These are phyloP conservation scores for Diaporthe sp. DNA, from an alignment of 2,329 filamentous ascomycete species.

Conservation along the genomic window DNA sequence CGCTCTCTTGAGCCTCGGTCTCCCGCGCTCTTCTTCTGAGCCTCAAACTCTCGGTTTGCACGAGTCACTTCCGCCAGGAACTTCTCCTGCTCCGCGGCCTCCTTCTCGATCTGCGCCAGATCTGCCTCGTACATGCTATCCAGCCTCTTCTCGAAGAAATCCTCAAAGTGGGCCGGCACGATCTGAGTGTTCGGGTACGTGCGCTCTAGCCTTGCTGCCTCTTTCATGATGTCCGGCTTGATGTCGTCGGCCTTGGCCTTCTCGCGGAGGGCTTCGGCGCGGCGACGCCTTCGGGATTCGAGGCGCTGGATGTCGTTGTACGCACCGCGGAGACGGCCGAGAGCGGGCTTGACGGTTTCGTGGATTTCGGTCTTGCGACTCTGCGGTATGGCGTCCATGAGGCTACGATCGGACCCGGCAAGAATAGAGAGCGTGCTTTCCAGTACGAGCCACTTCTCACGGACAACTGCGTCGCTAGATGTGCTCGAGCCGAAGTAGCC, in stretches of 20 bases:
- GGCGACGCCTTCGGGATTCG: slow-evolving; percentile 83
- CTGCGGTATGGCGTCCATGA: slow-evolving; percentile 91
- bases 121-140: slow-evolving; percentile 84
- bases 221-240: slow-evolving; percentile 83
- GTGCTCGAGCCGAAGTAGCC: slow-evolving; percentile 82
- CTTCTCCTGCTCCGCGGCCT: slow-evolving; percentile 81
- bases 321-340: slow-evolving; percentile 80
- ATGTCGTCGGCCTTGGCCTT: slow-evolving; percentile 92
- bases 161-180: slow-evolving; percentile 90
- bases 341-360: slow-evolving; percentile 83
- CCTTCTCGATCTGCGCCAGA: slow-evolving; percentile 76
- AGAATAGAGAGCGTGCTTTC: slow-evolving; percentile 83
- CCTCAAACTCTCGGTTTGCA: slow-evolving; percentile 83
- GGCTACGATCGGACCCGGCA: slow-evolving; percentile 81
- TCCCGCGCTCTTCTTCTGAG: slow-evolving; percentile 76
- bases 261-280: slow-evolving; percentile 82
- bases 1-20: slow-evolving; percentile 76
- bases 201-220: slow-evolving; percentile 87
- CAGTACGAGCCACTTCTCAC: slow-evolving; percentile 82
- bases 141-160: slow-evolving; percentile 87
- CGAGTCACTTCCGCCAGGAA: slow-evolving; percentile 78
- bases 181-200: slow-evolving; percentile 88
- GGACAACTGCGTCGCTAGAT: slow-evolving; percentile 72
- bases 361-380: slow-evolving; percentile 84
- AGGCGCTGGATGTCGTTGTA: slow-evolving; percentile 89